Evolutionary conservation across 805 yeast species (phyloP), one percentile per base, ranked within the genome.

Genomic region (Lipomyces yamanashiensis): DNA sequence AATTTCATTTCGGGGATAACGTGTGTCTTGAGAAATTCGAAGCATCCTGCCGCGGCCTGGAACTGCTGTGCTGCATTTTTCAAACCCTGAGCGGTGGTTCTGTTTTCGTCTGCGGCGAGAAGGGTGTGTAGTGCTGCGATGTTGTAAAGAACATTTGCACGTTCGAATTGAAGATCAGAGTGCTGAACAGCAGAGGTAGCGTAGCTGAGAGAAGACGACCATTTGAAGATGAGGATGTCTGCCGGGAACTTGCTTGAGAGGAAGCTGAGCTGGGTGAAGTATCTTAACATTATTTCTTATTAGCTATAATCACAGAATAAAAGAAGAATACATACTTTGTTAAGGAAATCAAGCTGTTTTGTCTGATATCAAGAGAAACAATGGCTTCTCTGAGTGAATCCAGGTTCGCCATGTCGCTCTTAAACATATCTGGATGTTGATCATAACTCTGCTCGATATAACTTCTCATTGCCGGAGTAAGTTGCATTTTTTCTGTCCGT

Each of bases 11-110:
- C 69, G 9, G 72, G 71, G 2, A 58, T 62, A 13, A 69, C 68
- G 2, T 69, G 64, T 8, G 72, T 71, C 1, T 72, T 64, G 10
- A 84, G 72, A 37, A 70, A 65, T 49, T 80, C 77, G 69, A 87
- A 86, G 62, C 84, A 79, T 0, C 96, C 92, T 0, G 96, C 92
- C 1, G 95, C 82, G 53, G 76, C 75, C 74, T 90, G 96, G 71
- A 87, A 88, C 67, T 80, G 83, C 4, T 81, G 75, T 64, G 90
- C 89, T 0, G 91, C 80, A 60, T 78, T 78, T 71, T 87, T 89
- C 56, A 87, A 71, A 0, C 88, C 88, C 0, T 84, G 86, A 3
- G 79, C 82, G 6, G 74, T 67, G 2, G 77, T 75, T 43, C 81
- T 71, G 36, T 83, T 79, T 62, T 81, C 81, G 2, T 72, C 70